Evolutionary conservation across 2,329 filamentous ascomycete genomes (phyloP), one percentile per base, ranked within the genome.

Genomic region (Nemania sp.): DNA sequence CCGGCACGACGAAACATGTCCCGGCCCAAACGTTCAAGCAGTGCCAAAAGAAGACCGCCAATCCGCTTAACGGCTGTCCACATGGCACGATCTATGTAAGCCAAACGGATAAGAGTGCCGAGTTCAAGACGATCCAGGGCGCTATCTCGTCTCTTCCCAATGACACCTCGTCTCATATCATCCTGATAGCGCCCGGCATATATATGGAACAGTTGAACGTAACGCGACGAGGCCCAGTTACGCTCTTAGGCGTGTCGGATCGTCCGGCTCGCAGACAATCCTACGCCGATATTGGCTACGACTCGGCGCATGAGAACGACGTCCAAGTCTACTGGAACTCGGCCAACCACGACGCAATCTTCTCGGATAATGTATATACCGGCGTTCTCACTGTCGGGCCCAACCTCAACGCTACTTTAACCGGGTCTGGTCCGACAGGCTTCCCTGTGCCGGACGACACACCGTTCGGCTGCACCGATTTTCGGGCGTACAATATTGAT

Each of bases 121-220:
- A 71, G 32, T 80, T 79, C 62, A 69, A 60, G 37, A 74, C 70
- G 4, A 77, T 80, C 43, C 76, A 78, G 62, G 69, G 72, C 29
- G 78, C 78, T 9, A 79, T 80, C 32, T 65, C 72, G 20, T 79
- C 76, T 1, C 59, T 79, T 0, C 72, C 74, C 0, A 73, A 78
- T 37, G 69, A 82, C 66, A 77, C 76, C 15, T 74, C 74, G 5
- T 69, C 80, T 0, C 77, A 82, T 58, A 79, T 80, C 17, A 88
- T 90, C 65, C 79, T 89, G 12, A 81, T 89, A 47, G 80, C 82
- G 0, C 78, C 85, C 0, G 87, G 87, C 0, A 80, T 78, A 60
- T 89, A 89, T 67, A 82, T 76, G 1, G 87, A 89, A 68, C 85
- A 88, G 72, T 74, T 90, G 62, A 90, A 90, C 65, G 78, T 89